Percentiles rank a stretch among this genome's conserved stretches.
These are phyloP conservation scores for Suhomyces tanzawaensis DNA, from an alignment of 805 yeast genomes.

Conservation along the genomic window DNA sequence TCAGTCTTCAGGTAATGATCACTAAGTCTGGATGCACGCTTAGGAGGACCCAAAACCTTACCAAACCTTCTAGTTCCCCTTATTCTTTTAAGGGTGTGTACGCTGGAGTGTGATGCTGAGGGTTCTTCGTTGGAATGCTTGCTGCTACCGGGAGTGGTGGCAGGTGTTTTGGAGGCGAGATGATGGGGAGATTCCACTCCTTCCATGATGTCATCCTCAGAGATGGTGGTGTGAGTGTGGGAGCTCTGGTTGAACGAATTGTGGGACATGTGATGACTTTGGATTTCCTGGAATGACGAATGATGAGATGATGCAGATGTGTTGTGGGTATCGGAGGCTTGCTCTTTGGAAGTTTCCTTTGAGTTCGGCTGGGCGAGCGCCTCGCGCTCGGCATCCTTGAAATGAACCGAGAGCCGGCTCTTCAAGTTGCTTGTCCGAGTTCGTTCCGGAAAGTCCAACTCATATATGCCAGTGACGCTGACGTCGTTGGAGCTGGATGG, in stretches of 20 bases:
- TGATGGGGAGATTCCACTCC: conserved; percentile 7
- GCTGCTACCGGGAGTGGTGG: conserved; percentile 11
- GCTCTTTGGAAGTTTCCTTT: conserved; percentile 2
- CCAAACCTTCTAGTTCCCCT: conserved; percentile 39
- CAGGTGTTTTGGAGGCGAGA: conserved; percentile 9
- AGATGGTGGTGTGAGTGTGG: conserved; percentile 13
- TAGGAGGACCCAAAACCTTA: conserved; percentile 48
- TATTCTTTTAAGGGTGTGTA: conserved; percentile 24
- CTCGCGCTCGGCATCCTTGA: conserved; percentile 14
- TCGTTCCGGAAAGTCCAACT: conserved; percentile 29
- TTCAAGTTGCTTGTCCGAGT: conserved; percentile 19
- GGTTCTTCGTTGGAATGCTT: not conserved
- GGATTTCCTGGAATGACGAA: conserved; percentile 3
- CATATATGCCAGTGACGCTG: conserved; percentile 30
- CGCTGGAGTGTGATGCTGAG: conserved; percentile 2
- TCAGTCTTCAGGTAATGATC: conserved; percentile 6
- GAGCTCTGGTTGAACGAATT: conserved; percentile 8
- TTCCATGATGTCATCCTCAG: conserved; percentile 15
- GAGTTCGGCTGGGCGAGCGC: not conserved
- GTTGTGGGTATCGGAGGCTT: not conserved
- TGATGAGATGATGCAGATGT: conserved; percentile 6
- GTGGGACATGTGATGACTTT: conserved; percentile 2
- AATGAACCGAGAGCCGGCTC: conserved; percentile 34
- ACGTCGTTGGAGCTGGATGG: conserved; percentile 5
- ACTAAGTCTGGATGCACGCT: conserved; percentile 36